Base-by-base conservation (phyloP, 805 yeast species). In the Candida germanica region DNA sequence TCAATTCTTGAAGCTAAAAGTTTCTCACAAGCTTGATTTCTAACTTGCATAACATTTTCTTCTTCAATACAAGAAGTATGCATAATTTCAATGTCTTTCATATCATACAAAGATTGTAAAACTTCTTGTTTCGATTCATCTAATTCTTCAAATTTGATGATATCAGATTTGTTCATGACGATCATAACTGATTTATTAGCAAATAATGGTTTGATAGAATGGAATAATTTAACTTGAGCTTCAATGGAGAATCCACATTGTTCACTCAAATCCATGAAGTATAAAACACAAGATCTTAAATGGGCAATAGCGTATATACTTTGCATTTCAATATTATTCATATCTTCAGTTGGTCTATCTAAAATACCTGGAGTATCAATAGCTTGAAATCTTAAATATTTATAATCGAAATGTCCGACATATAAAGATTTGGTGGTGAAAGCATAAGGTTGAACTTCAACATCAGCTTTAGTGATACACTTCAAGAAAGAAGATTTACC, bases 271-370 rank as follows among this genome's bases (percentile, higher is more conserved):
- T 93, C 99, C 98, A 93, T 93, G 59, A 93, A 93, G 70, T 93
- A 93, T 56, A 93, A 67, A 29, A 93, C 96, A 63, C 97, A 87
- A 19, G 98, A 89, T 61, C 98, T 80, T 64, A 93, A 78, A 66
- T 93, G 98, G 22, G 98, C 98, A 73, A 93, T 88, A 44, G 98
- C 98, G 56, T 93, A 93, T 56, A 93, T 93, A 33, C 95, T 85
- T 71, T 93, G 99, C 98, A 93, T 93, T 72, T 93, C 99, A 64
- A 93, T 93, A 67, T 93, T 93, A 73, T 93, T 93, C 99, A 93
- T 93, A 61, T 93, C 98, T 66, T 93, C 99, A 29, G 97, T 88
- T 42, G 98, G 98, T 64, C 98, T 81, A 66, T 93, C 99, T 61
- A 93, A 73, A 54, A 93, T 89, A 72, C 99, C 99, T 22, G 99